Base-by-base conservation (phyloP, 2,329 filamentous ascomycete genomes). In the Malbranchea zuffiana region DNA sequence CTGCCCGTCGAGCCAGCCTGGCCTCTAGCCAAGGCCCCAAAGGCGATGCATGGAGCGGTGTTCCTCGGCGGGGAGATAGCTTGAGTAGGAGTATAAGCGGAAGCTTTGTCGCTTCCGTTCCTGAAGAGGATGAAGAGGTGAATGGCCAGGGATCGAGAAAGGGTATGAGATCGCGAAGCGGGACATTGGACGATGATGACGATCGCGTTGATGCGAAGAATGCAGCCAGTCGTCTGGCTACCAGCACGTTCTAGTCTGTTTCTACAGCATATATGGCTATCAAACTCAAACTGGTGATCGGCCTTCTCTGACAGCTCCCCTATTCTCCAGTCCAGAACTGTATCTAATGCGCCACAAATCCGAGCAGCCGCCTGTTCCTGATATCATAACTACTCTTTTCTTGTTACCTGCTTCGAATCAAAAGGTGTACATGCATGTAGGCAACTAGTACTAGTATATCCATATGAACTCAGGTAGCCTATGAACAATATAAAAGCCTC, bases 1-100 rank as follows among this genome's bases (percentile, higher is more conserved):
- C 78, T 4, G 63, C 66, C 19, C 75, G 90, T 37, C 77, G 88
- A 43, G 63, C 79, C 17, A 88, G 77, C 59, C 63, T 95, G 47
- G 82, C 83, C 11, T 82, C 83, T 31, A 90, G 82, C 51, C 90
- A 98, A 62, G 90, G 90, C 0, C 88, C 90, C 33, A 93, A 93
- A 65, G 90, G 90, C n/a, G 90, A 98, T 59, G 81, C 90, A 11
- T 98, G 90, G 90, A 94, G 85, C 51, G 90, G 90, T 40, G 86
- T 95, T 18, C 84, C 87, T 23, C 74, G 90, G 44, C 74, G 83
- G 38, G 77, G 79, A 19, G 84, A 93, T 50, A 79, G 78, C n/a
- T 62, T 85, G 39, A 80, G 74, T 52, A 73, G 86, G 50, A 87
- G 79, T 54, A 71, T 87, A 46, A 85, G 81, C 39, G 78, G 80